Evolutionary conservation across 768 basidiomycete species (phyloP).

Genomic region (Lentinula aciculospora): DNA sequence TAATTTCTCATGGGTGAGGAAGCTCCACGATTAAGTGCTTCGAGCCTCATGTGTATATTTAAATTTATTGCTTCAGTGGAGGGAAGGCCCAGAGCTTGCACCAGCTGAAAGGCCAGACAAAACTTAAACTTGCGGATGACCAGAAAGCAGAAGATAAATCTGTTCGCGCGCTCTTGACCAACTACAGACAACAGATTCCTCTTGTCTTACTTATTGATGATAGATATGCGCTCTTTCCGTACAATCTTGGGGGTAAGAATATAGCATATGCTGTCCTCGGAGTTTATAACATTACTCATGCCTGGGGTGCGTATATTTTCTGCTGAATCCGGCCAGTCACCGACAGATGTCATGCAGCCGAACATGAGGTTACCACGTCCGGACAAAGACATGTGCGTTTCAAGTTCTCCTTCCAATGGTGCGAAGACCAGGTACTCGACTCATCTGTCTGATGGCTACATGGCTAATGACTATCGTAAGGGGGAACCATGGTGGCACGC

Average conservation of each 20-base stretch:
- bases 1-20: constrained; percentile 82
- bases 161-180: constrained; percentile 62
- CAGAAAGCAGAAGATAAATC: constrained; percentile 67
- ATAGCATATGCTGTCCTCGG: constrained; percentile 48
- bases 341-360: constrained; percentile 35
- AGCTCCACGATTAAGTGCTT: neutral
- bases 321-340: constrained; percentile 5
- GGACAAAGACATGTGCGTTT: constrained; percentile 39
- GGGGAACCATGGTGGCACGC: constrained; percentile 43
- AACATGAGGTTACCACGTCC: constrained; percentile 38
- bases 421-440: constrained; percentile 52
- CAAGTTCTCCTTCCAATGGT: constrained; percentile 86
- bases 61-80: constrained; percentile 36
- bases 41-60: neutral
- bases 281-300: constrained; percentile 66
- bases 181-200: constrained; percentile 47
- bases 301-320: constrained; percentile 49
- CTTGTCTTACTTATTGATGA: constrained; percentile 71
- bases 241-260: constrained; percentile 44
- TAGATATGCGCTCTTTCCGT: constrained; percentile 70
- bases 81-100: constrained; percentile 61
- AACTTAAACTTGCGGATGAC: constrained; percentile 47
- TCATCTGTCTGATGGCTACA: too few relatives aligned
- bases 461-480: constrained; percentile 15
- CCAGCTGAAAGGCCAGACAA: constrained; percentile 30